phyloP scores from a whole-genome alignment of 140 eudicot species.

The Stevia rebaudiana region DNA sequence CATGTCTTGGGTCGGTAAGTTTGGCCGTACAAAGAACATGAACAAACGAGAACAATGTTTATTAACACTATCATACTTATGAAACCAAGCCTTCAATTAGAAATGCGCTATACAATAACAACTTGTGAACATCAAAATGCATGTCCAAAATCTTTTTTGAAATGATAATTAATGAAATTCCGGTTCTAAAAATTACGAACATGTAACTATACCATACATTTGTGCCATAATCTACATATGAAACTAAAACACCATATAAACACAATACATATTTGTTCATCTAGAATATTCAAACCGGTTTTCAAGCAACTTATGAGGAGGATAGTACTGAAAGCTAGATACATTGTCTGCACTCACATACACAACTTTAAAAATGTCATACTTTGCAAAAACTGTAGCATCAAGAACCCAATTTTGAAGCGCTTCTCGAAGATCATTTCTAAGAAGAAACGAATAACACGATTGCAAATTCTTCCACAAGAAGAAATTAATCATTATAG shows the following conservation, averaged over 20 bases:
- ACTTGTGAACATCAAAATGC: too few relatives aligned
- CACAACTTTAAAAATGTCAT: slow-evolving; percentile 56
- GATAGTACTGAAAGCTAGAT: slow-evolving; percentile 22
- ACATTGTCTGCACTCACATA: slow-evolving; percentile 54
- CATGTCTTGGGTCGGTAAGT: too few relatives aligned
- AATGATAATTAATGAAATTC: too few relatives aligned
- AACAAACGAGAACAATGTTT: too few relatives aligned
- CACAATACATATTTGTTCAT: background rate
- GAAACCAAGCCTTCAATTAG: too few relatives aligned
- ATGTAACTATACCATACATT: background rate
- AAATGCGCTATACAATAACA: too few relatives aligned
- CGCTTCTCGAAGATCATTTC: slow-evolving; percentile 30
- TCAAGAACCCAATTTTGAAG: slow-evolving; percentile 36
- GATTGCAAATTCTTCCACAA: slow-evolving; percentile 60
- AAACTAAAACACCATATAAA: slow-evolving; percentile 4
- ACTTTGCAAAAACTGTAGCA: slow-evolving; percentile 33
- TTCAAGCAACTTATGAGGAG: slow-evolving; percentile 38
- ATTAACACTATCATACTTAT: too few relatives aligned
- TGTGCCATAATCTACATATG: slow-evolving; percentile 1
- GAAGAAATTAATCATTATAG: slow-evolving; percentile 26
- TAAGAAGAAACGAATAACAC: slow-evolving; percentile 46
- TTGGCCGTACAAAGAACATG: too few relatives aligned
- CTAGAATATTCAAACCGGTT: slow-evolving; percentile 7
- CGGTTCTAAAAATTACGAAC: background rate
- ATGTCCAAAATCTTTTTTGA: too few relatives aligned